Conservation (phyloP, 148 eudicot species). For the Nyssa sinensis region DNA sequence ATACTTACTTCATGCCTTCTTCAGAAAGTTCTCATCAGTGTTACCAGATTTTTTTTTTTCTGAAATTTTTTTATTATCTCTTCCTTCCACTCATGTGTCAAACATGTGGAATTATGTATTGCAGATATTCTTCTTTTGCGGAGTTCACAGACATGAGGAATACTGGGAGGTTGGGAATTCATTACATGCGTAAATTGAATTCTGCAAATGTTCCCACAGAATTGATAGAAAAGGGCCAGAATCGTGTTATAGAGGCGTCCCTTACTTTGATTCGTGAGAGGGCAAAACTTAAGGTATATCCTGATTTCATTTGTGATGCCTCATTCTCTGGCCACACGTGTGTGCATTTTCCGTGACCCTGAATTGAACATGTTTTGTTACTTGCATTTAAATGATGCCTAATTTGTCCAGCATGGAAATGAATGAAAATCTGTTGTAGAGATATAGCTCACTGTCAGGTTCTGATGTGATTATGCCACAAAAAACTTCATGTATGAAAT, state of each 20-base stretch:
- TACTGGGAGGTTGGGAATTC: slow-evolving; percentile 65
- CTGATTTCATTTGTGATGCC: background rate
- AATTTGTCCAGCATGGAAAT: background rate
- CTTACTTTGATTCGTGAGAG: slow-evolving; percentile 94
- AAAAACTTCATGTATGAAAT: background rate
- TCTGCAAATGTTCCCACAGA: slow-evolving; percentile 71
- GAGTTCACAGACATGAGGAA: slow-evolving; percentile 52
- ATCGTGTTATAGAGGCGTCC: slow-evolving; percentile 90
- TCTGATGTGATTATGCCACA: background rate
- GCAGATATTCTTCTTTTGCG: background rate
- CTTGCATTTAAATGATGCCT: background rate
- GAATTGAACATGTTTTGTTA: background rate
- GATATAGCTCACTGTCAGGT: background rate
- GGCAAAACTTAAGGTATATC: slow-evolving; percentile 87
- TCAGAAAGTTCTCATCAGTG: background rate
- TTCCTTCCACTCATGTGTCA: background rate
- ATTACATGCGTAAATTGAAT: slow-evolving; percentile 54
- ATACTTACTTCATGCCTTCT: background rate
- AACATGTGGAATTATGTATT: background rate
- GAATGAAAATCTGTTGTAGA: background rate
- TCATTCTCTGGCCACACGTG: background rate
- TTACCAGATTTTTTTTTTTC: background rate
- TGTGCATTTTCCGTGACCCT: background rate
- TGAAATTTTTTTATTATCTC: background rate
- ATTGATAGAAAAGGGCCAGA: slow-evolving; percentile 74